These are phyloP conservation scores for Leptographium galeiforme DNA, from an alignment of 2,329 filamentous ascomycete genomes.

Conservation along the genomic window DNA sequence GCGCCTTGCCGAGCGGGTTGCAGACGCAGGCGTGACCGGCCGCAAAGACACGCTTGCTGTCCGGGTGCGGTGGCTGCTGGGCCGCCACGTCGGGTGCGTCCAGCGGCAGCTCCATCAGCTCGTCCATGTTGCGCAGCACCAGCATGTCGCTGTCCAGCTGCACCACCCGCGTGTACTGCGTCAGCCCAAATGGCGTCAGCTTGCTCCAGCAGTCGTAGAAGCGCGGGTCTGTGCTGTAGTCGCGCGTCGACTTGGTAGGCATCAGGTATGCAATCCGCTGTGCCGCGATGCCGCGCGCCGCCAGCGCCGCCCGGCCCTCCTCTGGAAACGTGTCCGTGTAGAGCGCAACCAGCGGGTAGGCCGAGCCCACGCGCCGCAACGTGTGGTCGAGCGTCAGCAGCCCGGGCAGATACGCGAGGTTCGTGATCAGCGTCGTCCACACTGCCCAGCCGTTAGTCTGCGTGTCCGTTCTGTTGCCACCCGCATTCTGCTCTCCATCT, in stretches of 20 bases:
- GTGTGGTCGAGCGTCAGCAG: slow-evolving; percentile 71
- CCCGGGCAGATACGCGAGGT: slow-evolving; percentile 67
- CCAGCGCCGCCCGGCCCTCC: slow-evolving; percentile 55
- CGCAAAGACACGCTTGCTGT: slow-evolving; percentile 57
- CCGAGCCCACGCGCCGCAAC: slow-evolving; percentile 48
- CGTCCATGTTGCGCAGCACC: slow-evolving; percentile 74
- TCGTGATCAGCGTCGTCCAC: slow-evolving; percentile 82
- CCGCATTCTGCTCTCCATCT: too few relatives aligned
- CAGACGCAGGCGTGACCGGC: slow-evolving; percentile 77
- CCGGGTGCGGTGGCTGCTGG: slow-evolving; percentile 4
- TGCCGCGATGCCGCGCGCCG: slow-evolving; percentile 53
- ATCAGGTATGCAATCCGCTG: slow-evolving; percentile 61
- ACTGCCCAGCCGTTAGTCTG: slow-evolving; percentile 28
- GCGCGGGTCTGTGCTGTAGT: slow-evolving; percentile 64
- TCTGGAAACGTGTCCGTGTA: slow-evolving; percentile 67
- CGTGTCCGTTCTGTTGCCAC: background rate
- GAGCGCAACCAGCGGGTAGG: slow-evolving; percentile 69
- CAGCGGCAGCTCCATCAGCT: slow-evolving; percentile 71
- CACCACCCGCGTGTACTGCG: slow-evolving; percentile 66
- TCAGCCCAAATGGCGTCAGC: slow-evolving; percentile 62
- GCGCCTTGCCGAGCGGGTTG: slow-evolving; percentile 63
- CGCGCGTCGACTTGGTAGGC: slow-evolving; percentile 45
- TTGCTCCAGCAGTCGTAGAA: slow-evolving; percentile 91
- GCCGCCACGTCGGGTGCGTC: slow-evolving; percentile 13
- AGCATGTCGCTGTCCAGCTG: slow-evolving; percentile 87